Evolutionary conservation across 1,139 yeast species (phyloP).

Genomic region (Yamadazyma buinensis): DNA sequence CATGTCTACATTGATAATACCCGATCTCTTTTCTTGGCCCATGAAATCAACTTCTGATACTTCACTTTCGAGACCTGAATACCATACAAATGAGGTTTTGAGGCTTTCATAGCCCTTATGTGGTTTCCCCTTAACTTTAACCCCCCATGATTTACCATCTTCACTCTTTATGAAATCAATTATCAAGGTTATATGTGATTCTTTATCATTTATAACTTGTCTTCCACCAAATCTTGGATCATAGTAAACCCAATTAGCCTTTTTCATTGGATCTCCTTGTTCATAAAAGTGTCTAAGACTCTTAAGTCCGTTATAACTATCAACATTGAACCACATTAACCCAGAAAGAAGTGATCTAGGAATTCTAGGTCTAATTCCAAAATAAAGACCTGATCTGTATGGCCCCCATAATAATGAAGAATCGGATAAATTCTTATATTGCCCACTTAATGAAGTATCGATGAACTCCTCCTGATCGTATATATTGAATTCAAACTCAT

Average conservation of each 20-base stretch:
- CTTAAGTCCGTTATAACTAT: slow-evolving; percentile 53
- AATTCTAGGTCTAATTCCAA: slow-evolving; percentile 79
- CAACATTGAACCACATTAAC: slow-evolving; percentile 82
- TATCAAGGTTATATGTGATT: slow-evolving; percentile 56
- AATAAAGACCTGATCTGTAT: slow-evolving; percentile 79
- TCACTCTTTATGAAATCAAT: slow-evolving; percentile 74
- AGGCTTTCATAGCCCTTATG: slow-evolving; percentile 43
- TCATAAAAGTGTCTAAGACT: slow-evolving; percentile 78
- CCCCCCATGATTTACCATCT: slow-evolving; percentile 77
- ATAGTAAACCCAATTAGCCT: slow-evolving; percentile 81
- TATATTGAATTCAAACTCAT: slow-evolving; percentile 6
- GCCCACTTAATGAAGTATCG: slow-evolving; percentile 15
- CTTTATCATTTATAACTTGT: slow-evolving; percentile 68
- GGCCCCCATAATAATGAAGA: slow-evolving; percentile 77
- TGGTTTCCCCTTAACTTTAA: slow-evolving; percentile 63
- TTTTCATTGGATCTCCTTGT: slow-evolving; percentile 64
- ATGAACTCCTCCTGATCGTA: slow-evolving; percentile 2
- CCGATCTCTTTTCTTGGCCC: slow-evolving; percentile 22
- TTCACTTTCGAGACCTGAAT: slow-evolving; percentile 69
- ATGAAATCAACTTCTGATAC: slow-evolving; percentile 9
- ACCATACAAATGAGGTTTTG: slow-evolving; percentile 68
- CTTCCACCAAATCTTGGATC: slow-evolving; percentile 89
- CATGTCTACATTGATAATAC: slow-evolving; percentile 31
- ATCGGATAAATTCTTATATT: slow-evolving; percentile 26
- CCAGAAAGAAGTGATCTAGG: slow-evolving; percentile 82